Conservation (phyloP, 495 filamentous ascomycete genomes). For the Penicillium fimorum region DNA sequence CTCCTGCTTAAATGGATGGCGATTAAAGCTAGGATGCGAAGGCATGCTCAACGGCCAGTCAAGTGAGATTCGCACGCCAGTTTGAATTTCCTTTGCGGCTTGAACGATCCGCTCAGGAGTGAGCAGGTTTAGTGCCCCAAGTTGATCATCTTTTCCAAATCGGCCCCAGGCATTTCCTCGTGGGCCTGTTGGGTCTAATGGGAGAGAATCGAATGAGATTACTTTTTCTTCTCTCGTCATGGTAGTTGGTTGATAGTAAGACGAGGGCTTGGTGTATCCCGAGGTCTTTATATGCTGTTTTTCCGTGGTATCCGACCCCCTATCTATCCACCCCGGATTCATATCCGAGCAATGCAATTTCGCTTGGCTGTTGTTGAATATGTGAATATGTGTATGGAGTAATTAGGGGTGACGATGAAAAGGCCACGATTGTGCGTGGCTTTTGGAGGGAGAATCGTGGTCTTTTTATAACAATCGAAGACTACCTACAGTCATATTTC, state of each 20-base stretch:
- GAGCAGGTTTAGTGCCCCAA: constrained; percentile 54
- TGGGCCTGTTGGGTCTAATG: constrained; percentile 47
- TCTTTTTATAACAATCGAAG: no score
- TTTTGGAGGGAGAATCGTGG: no score
- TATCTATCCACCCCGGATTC: no score
- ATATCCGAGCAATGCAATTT: no score
- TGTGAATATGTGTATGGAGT: no score
- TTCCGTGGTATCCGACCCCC: no score
- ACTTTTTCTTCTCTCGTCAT: constrained; percentile 13
- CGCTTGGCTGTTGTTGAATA: no score
- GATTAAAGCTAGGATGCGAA: constrained; percentile 34
- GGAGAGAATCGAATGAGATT: constrained; percentile 43
- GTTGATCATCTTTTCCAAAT: constrained; percentile 46
- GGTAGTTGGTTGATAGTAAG: background rate
- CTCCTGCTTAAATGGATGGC: constrained; percentile 38
- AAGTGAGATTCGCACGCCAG: constrained; percentile 50
- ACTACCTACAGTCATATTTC: no score
- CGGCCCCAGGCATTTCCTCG: constrained; percentile 54
- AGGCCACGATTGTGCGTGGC: no score
- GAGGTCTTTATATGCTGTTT: background rate
- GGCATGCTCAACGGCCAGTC: constrained; percentile 48
- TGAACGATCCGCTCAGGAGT: constrained; percentile 49
- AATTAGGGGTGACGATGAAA: no score
- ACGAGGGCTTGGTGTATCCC: background rate
- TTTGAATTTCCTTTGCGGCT: constrained; percentile 51